phyloP scores from a whole-genome alignment of 1,284 basidiomycete genomes.

The Malassezia brasiliensis region DNA sequence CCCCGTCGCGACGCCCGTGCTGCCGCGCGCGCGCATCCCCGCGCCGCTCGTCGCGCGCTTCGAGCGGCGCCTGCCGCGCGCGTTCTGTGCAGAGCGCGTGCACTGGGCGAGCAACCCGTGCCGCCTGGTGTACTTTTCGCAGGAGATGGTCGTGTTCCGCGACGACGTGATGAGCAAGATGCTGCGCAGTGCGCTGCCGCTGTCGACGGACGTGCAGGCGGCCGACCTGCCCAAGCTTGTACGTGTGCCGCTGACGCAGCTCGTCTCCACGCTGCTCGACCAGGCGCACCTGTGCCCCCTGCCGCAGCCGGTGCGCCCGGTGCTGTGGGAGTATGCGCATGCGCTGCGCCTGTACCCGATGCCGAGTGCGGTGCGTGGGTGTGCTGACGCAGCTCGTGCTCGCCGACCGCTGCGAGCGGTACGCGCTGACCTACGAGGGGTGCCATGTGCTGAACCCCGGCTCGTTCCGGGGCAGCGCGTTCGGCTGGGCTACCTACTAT shows the following conservation, averaged over 20 bases:
- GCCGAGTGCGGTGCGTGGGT: slow-evolving; percentile 66
- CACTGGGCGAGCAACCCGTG: slow-evolving; percentile 81
- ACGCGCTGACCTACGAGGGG: slow-evolving; percentile 90
- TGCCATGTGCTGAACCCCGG: slow-evolving; percentile 99
- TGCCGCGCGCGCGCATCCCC: slow-evolving; percentile 57
- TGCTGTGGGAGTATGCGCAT: slow-evolving; percentile 84
- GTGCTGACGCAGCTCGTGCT: slow-evolving; percentile 62
- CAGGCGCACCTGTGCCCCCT: slow-evolving; percentile 67
- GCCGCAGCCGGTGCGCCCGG: slow-evolving; percentile 66
- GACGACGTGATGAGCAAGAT: slow-evolving; percentile 90
- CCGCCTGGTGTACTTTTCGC: slow-evolving; percentile 85
- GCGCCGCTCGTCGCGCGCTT: slow-evolving; percentile 59
- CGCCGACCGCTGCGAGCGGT: slow-evolving; percentile 92
- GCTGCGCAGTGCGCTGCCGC: slow-evolving; percentile 61
- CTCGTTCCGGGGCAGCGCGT: slow-evolving; percentile 38
- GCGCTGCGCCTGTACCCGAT: slow-evolving; percentile 84
- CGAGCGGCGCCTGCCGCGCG: slow-evolving; percentile 17
- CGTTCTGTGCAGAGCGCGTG: slow-evolving; percentile 17
- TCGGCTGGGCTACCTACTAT: slow-evolving; percentile 48
- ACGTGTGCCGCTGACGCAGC: slow-evolving; percentile 18
- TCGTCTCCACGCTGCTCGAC: slow-evolving; percentile 47
- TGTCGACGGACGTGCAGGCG: slow-evolving; percentile 30
- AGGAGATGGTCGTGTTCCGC: slow-evolving; percentile 87
- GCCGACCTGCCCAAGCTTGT: slow-evolving; percentile 38
- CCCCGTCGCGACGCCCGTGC: slow-evolving; percentile 58